phyloP scores from a whole-genome alignment of 2,329 filamentous ascomycete genomes.

The Teratosphaeria pseudoeucalypti region DNA sequence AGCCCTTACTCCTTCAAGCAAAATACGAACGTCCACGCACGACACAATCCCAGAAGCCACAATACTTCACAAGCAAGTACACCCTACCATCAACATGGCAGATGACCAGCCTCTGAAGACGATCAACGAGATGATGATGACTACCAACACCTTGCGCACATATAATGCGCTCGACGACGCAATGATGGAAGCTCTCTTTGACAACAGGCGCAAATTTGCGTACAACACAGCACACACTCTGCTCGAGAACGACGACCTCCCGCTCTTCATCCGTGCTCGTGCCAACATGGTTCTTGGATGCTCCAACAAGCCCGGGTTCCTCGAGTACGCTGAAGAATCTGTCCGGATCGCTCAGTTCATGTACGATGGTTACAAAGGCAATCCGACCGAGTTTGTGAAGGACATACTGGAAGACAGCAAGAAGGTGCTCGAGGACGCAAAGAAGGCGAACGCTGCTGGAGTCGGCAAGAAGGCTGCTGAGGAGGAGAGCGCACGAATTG shows the following conservation, averaged over 20 bases:
- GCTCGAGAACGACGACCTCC: not conserved
- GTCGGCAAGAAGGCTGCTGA: no score
- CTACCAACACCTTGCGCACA: not conserved
- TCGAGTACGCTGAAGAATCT: not conserved
- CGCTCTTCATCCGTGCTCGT: not conserved
- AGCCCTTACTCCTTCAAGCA: no score
- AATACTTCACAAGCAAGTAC: not conserved
- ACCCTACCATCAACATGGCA: not conserved
- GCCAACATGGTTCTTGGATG: not conserved
- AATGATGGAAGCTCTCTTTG: not conserved
- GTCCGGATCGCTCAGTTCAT: not conserved
- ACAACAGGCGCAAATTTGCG: not conserved
- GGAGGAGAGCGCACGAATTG: no score
- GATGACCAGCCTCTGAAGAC: not conserved
- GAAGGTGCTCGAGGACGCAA: not conserved
- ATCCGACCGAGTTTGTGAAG: not conserved
- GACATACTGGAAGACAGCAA: not conserved
- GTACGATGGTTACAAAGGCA: not conserved
- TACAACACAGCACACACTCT: not conserved
- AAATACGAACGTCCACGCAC: no score
- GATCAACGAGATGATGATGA: not conserved
- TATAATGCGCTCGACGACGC: not conserved
- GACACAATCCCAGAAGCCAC: no score
- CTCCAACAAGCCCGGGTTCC: not conserved
- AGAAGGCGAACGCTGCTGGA: not conserved